Evolutionary conservation across 257 asterid genomes (phyloP).

Genomic region (Perilla frutescens): DNA sequence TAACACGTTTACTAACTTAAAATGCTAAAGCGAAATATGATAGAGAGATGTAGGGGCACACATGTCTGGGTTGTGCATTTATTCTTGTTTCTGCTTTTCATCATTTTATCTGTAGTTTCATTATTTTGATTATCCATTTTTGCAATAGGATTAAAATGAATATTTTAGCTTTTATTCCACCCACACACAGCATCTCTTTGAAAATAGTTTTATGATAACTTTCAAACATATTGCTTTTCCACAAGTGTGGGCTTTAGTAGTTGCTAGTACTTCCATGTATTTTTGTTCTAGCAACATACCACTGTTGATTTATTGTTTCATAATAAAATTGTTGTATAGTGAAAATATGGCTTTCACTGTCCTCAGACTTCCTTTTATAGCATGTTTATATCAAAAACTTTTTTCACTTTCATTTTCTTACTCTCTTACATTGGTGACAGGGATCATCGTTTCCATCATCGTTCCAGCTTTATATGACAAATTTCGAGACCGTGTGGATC

Average conservation of each 20-base stretch:
- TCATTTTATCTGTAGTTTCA: neutral
- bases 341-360: neutral
- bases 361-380: neutral
- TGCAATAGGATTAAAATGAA: neutral
- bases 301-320: neutral
- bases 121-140: neutral
- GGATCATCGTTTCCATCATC: constrained; percentile 65
- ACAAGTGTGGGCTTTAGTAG: neutral
- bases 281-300: constrained; percentile 1
- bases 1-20: neutral
- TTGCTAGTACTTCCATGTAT: neutral
- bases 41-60: neutral
- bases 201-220: neutral
- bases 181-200: neutral
- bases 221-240: neutral
- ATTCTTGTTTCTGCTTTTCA: constrained; percentile 10
- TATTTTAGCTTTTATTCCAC: neutral
- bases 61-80: constrained; percentile 9
- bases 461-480: constrained; percentile 77
- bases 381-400: neutral
- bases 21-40: neutral
- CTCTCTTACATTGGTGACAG: constrained; percentile 50
- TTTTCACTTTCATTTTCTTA: constrained; percentile 18
- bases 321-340: neutral
- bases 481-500: constrained; percentile 71